Base-by-base conservation (phyloP, 2,329 filamentous ascomycete species). In the Verticillium nubilum region DNA sequence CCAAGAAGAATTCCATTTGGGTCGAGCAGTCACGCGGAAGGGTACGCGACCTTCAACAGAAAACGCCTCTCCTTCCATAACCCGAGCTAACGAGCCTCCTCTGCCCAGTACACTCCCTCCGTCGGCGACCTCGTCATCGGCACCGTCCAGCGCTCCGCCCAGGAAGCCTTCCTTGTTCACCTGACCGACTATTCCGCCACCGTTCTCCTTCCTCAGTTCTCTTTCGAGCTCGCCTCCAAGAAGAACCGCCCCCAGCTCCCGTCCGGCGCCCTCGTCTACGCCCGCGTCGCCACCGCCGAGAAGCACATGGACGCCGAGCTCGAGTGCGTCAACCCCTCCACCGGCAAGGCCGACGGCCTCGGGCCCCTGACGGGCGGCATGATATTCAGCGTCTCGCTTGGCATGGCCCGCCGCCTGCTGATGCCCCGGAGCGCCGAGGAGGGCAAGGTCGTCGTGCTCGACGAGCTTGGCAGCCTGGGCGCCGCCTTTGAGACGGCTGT, bases 401-500 rank as follows among this genome's bases (percentile, higher is more conserved):
- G 86, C 2, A 90, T 97, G 81, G 89, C 93, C n/a, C 83, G 92
- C 58, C 81, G 93, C 58, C 74, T 96, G 63, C 81, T 97, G 74
- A 82, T 85, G 76, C 80, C 84, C 56, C 84, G 83, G 67, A 81
- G 82, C 50, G 79, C 78, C 15, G 81, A 85, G 57, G 80, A 84
- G 57, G 89, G 87, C 17, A 84, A 84, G 25, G 74, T 97, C 7
- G 83, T 86, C 3, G 82, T 97, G 27, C 74, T 98, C 59, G 91
- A 96, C 63, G 90, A 92, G 69, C 76, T 98, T 15, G 93, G 88
- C 3, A 73, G 70, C 3, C 87, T 87, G 60, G 94, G 91, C 58
- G 75, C 97, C 15, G 87, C 90, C 23, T 99, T 98, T 72, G 95
- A 99, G 79, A 90, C 96, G 61, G 94, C 94, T 0, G 90, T 97